Percentiles rank a stretch among this genome's conserved stretches.
Evolutionary conservation across 163 green algal species (phyloP).

Genomic region (Chlorella variabilis): DNA sequence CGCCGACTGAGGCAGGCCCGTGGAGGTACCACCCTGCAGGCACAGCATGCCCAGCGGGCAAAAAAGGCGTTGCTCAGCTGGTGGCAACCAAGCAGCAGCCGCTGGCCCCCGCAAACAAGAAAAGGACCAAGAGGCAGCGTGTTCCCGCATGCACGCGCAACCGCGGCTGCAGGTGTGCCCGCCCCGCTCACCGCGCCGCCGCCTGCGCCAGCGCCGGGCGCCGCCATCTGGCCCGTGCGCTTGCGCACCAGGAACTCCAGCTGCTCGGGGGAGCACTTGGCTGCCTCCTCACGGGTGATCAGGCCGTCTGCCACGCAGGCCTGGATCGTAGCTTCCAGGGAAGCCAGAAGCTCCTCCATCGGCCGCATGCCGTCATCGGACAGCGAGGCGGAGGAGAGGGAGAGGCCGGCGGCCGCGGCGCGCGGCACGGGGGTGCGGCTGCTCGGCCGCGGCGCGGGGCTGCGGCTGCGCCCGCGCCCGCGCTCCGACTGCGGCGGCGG

Average conservation of each 20-base stretch:
- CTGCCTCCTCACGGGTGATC: not conserved
- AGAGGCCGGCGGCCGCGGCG: not conserved
- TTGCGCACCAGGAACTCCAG: conserved; percentile 9
- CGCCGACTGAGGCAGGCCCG: no score
- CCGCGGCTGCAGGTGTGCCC: not conserved
- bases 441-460: not conserved
- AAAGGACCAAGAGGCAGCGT: no score
- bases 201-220: not conserved
- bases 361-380: conserved; percentile 1
- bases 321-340: conserved; percentile 5
- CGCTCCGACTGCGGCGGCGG: not conserved
- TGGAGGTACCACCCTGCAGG: no score
- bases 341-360: conserved; percentile 3
- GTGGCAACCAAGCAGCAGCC: no score
- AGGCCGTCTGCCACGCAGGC: not conserved
- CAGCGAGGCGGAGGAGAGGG: not conserved
- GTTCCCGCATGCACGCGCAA: no score
- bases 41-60: no score
- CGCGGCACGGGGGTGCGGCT: not conserved
- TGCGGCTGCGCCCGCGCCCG: not conserved
- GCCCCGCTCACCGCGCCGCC: not conserved
- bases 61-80: no score
- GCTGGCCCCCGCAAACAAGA: no score
- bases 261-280: not conserved
- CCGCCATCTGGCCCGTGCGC: not conserved